Conservation (phyloP, 148 eudicot species). For the Heliamphora exappendiculata region DNA sequence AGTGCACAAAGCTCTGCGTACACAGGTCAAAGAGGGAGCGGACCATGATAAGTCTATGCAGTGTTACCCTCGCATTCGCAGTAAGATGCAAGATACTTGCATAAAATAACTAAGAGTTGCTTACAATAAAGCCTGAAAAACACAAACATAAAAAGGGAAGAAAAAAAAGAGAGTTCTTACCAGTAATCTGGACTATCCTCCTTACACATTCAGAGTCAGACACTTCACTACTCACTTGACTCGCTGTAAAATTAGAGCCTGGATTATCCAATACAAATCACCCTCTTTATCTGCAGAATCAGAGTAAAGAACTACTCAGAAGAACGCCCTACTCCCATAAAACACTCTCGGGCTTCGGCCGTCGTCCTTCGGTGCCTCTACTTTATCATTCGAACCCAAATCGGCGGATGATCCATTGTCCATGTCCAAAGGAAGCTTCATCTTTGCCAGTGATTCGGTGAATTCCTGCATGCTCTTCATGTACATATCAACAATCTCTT, state of each 20-base stretch:
- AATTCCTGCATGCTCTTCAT: conserved; percentile 37
- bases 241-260: not conserved
- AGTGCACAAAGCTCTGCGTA: no score
- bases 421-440: conserved; percentile 22
- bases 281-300: conserved; percentile 5
- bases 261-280: not conserved
- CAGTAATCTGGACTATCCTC: not conserved
- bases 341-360: conserved; percentile 23
- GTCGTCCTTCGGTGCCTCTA: not conserved
- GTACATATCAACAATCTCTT: conserved; percentile 30
- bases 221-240: not conserved
- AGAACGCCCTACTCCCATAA: conserved; percentile 30
- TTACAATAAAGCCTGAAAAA: conserved; percentile 2
- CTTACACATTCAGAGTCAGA: not conserved
- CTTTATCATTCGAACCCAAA: not conserved
- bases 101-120: not conserved
- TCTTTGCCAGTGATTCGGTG: conserved; percentile 27
- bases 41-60: no score
- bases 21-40: no score
- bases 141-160: not conserved
- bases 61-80: no score
- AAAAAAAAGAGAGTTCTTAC: not conserved
- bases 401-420: not conserved
- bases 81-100: not conserved
- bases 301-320: conserved; percentile 12